phyloP scores from a whole-genome alignment of 345 rosid species.

The Viola odorata region DNA sequence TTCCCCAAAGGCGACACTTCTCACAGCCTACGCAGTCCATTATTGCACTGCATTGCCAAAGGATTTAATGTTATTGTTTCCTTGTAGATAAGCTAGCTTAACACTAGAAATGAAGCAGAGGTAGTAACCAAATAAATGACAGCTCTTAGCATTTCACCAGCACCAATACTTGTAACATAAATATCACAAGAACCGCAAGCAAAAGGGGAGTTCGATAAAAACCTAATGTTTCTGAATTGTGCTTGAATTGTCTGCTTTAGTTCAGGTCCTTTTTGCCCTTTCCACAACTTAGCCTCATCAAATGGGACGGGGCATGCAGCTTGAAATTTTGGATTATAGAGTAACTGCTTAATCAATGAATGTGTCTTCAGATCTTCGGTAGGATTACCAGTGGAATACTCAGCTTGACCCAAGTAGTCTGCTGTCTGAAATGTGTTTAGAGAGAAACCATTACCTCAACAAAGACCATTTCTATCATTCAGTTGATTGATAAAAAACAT shows the following conservation, averaged over 20 bases:
- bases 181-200: not conserved
- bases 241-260: constrained; percentile 70
- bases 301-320: constrained; percentile 94
- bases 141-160: not conserved
- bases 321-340: constrained; percentile 62
- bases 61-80: not conserved
- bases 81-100: not conserved
- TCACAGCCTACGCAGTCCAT: constrained; percentile 99
- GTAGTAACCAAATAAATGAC: not conserved
- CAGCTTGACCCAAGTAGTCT: constrained; percentile 79
- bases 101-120: not conserved
- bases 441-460: not conserved
- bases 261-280: constrained; percentile 93
- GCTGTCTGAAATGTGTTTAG: constrained; percentile 47
- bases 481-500: not conserved
- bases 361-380: constrained; percentile 78
- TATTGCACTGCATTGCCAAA: constrained; percentile 58
- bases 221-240: constrained; percentile 96
- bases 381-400: constrained; percentile 73
- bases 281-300: constrained; percentile 97
- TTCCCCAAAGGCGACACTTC: constrained; percentile 97
- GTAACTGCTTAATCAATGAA: constrained; percentile 71
- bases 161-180: not conserved
- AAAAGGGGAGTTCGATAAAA: not conserved
- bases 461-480: not conserved